Evolutionary conservation across 371 early-diverging fungal species (phyloP), one percentile per base, ranked within the genome.

Genomic region (Haplosporangium sp.): DNA sequence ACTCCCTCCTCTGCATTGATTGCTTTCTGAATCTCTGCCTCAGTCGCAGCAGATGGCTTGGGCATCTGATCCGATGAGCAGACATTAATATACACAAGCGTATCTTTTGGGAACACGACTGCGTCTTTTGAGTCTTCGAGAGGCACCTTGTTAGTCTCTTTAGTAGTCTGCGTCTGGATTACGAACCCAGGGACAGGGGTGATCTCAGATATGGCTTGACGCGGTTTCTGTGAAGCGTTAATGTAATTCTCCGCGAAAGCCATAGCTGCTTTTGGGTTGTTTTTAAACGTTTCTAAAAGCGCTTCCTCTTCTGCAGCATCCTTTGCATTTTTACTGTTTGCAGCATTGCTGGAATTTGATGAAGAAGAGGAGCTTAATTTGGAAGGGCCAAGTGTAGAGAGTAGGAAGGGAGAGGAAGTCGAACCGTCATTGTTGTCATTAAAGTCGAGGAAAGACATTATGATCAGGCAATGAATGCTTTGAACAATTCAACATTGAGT

Each of bases 31-130:
- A 94, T 90, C 62, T 95, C 94, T 13, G 81, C 77, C 74, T 93
- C 92, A 9, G 83, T 71, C 0, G 87, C 84, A 6, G 84, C 56
- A 3, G 90, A 84, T 4, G 94, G 93, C 39, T 86, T 84, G 1
- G 95, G 93, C 39, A 94, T 83, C 44, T 86, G 73, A 8, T 85
- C 79, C 0, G 89, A 85, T 68, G 91, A 86, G 63, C 93, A 92
- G 9, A 95, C 65, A 71, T 95, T 95, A 76, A 95, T 88, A 76
- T 93, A 94, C 1, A 94, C 86, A 44, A 72, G 77, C 2, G 86
- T 63, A 39, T 85, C 87, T 4, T 71, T 71, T 20, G 85, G 74
- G 63, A 82, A 87, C 34, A 75, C 82, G 1, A 76, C 77, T 0
- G 72, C 59, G 39, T 72, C 72, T 44, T 39, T 19, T 17, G 40